A percentile compares a stretch with the other conserved stretches of the same genome.
phyloP scores from a whole-genome alignment of 768 basidiomycete species.

The Plicaturopsis crispa region DNA sequence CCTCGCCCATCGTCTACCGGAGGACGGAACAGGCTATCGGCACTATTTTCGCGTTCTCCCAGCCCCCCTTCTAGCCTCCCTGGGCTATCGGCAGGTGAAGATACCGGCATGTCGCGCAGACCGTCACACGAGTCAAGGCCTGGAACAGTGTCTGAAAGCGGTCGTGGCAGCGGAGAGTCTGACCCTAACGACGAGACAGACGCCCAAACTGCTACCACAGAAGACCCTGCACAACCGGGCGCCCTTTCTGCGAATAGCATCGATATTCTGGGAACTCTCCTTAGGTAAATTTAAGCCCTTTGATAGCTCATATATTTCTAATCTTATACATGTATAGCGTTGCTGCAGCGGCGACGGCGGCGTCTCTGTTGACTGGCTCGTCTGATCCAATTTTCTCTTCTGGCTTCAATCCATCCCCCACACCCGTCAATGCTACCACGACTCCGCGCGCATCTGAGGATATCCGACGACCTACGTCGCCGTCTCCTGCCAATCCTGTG shows the following conservation, averaged over 20 bases:
- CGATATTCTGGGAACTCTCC: constrained; percentile 74
- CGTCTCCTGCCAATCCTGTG: constrained; percentile 37
- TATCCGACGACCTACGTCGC: constrained; percentile 23
- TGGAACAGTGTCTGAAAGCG: neutral
- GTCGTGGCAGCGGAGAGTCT: constrained; percentile 4
- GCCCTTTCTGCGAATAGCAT: constrained; percentile 66
- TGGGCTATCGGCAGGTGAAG: constrained; percentile 1
- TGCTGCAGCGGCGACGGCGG: constrained; percentile 88
- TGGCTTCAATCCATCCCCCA: constrained; percentile 24
- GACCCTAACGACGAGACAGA: too few relatives aligned
- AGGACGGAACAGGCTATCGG: constrained; percentile 24
- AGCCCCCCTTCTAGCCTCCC: constrained; percentile 21
- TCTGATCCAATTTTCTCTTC: constrained; percentile 58
- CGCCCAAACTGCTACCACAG: too few relatives aligned
- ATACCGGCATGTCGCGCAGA: constrained; percentile 2
- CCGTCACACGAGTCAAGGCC: neutral
- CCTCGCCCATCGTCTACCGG: constrained; percentile 25
- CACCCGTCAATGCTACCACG: constrained; percentile 7
- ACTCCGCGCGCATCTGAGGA: constrained; percentile 1
- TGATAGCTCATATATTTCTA: neutral
- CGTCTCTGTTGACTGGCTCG: constrained; percentile 71
- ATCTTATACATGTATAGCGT: constrained; percentile 38
- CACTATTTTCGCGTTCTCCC: constrained; percentile 28
- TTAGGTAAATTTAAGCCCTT: constrained; percentile 52
- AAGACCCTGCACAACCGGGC: constrained; percentile 20